phyloP scores from a whole-genome alignment of 2,329 filamentous ascomycete species.

The Beauveria bassiana region DNA sequence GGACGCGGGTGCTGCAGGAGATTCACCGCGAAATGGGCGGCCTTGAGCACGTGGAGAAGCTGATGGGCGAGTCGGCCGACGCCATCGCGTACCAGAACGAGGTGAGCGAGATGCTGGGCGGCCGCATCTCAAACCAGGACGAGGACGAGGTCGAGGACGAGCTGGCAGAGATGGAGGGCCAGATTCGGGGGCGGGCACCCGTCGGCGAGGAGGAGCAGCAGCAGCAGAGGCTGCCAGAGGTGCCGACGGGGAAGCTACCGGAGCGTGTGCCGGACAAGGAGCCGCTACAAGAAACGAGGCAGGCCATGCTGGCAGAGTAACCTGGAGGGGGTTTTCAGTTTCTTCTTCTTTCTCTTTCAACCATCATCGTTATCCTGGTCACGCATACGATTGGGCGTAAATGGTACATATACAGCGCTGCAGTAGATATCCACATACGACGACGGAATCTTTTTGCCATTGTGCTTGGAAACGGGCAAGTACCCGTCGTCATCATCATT shows the following conservation, averaged over 20 bases:
- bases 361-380: neutral
- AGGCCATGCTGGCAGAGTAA: constrained; percentile 33
- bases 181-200: constrained; percentile 16
- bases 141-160: constrained; percentile 98
- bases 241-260: constrained; percentile 28
- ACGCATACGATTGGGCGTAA: neutral
- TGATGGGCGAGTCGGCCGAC: constrained; percentile 88
- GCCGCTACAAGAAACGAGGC: constrained; percentile 24
- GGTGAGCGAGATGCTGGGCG: constrained; percentile 82
- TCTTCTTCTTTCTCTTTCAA: neutral
- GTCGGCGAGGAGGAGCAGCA: neutral
- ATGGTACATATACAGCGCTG: constrained; percentile 4
- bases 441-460: neutral
- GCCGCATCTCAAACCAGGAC: constrained; percentile 84
- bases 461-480: neutral
- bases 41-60: constrained; percentile 84
- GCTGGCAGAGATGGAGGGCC: constrained; percentile 65
- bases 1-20: constrained; percentile 78
- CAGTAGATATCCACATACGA: constrained; percentile 1
- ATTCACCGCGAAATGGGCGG: constrained; percentile 97
- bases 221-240: constrained; percentile 19
- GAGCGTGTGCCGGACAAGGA: constrained; percentile 15
- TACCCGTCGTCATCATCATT: neutral
- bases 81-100: constrained; percentile 92
- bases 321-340: neutral